Base-by-base conservation (phyloP, 129 eudicot genomes). In the Heracleum sosnowskyi region DNA sequence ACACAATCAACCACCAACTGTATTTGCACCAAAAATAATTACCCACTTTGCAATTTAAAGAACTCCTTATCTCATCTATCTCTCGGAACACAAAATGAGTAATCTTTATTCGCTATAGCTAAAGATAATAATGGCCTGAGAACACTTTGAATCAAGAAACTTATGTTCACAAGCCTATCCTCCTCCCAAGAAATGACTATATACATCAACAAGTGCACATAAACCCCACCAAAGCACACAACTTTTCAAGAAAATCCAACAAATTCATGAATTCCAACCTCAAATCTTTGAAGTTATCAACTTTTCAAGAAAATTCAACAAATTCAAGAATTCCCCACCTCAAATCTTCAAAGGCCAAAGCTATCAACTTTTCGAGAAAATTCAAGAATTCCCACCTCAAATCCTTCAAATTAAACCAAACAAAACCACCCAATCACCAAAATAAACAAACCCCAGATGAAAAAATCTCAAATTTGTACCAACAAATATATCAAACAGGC, bases 11-110 rank as follows among this genome's bases (percentile, higher is more conserved):
- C 17, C 28, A 53, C 62, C 53, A 46, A 15, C 53, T 46, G 15
- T 46, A 2, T 46, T 46, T 46, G 53, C 53, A 46, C 53, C 22
- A 46, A 6, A 16, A 46, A 46, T 44, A 79, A 17, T 69, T 47
- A 90, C 66, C 96, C 97, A 51, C 93, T 90, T 72, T 88, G 96
- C 82, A 92, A 76, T 84, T 77, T 77, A 80, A 84, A 92, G 81
- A 85, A 85, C 63, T 83, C 91, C 83, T 90, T 92, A 90, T 90
- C 97, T 91, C 97, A 87, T 85, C 93, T 90, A 88, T 92, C 93
- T 85, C 86, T 85, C n/a, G 81, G 82, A 62, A 83, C 69, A 81
- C 84, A 83, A 78, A 85, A 83, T 15, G 55, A 34, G 39, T 83
- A 78, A 11, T 64, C 83, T 62, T 78, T 83, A 26, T 83, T 88